Conservation (phyloP, 2,329 filamentous ascomycete species). For the Pseudogymnoascus sp. region DNA sequence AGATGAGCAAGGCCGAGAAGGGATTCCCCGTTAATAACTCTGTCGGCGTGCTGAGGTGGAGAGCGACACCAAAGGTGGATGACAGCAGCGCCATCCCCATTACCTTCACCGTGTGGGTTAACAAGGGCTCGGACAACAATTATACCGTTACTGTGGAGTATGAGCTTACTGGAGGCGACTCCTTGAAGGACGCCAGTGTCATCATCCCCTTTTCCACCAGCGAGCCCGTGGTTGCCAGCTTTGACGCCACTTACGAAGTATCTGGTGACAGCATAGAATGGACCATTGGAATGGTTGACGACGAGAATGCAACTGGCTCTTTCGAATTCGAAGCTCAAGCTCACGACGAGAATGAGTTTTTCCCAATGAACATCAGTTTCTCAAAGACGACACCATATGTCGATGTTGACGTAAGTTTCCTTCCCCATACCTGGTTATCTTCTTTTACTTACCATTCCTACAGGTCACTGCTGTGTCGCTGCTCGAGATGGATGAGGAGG, state of each 20-base stretch:
- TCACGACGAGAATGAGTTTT: constrained; percentile 87
- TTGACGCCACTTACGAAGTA: constrained; percentile 90
- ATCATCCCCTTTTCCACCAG: constrained; percentile 77
- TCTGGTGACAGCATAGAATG: constrained; percentile 89
- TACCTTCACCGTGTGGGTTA: constrained; percentile 96
- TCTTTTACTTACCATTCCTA: constrained; percentile 22
- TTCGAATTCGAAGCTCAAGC: constrained; percentile 95
- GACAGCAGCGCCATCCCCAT: constrained; percentile 79
- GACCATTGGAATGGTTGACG: constrained; percentile 80
- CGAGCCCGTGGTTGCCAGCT: constrained; percentile 85
- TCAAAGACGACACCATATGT: constrained; percentile 79
- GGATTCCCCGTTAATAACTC: constrained; percentile 93
- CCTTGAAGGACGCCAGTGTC: constrained; percentile 76
- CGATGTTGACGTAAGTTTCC: constrained; percentile 77
- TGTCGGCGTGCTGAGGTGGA: constrained; percentile 90
- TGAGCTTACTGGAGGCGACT: constrained; percentile 74
- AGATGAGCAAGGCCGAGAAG: constrained; percentile 79
- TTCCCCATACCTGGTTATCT: not conserved
- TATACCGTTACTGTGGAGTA: constrained; percentile 94
- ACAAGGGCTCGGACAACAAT: constrained; percentile 71
- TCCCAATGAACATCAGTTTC: constrained; percentile 92
- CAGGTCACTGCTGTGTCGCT: constrained; percentile 64
- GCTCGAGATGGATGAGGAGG: constrained; percentile 68
- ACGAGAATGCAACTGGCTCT: constrained; percentile 72
- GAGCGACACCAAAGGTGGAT: constrained; percentile 72